These are phyloP conservation scores for Veloboletus limbatus DNA, from an alignment of 1,284 basidiomycete genomes.

Conservation along the genomic window DNA sequence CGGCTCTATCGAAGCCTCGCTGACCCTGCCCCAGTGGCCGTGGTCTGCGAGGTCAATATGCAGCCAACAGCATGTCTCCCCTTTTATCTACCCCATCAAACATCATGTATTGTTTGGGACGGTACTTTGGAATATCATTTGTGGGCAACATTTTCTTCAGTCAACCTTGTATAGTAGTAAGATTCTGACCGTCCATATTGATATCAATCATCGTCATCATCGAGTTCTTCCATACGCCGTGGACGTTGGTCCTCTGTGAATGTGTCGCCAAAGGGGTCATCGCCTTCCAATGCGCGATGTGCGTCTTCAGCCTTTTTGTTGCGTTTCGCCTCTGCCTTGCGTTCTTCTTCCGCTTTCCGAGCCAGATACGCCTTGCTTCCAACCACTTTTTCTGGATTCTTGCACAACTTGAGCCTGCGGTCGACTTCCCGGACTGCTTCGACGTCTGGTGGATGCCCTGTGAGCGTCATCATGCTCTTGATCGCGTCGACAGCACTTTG, in stretches of 20 bases:
- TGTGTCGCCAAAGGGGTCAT: slow-evolving; percentile 67
- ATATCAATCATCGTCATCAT: slow-evolving; percentile 46
- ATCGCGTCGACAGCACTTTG: slow-evolving; percentile 50
- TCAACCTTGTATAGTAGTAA: slow-evolving; percentile 3
- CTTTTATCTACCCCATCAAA: slow-evolving; percentile 20
- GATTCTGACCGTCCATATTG: neutral
- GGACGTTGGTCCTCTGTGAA: slow-evolving; percentile 35
- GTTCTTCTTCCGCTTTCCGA: slow-evolving; percentile 63
- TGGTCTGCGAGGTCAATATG: slow-evolving; percentile 60
- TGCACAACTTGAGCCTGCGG: slow-evolving; percentile 77
- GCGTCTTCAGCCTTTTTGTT: slow-evolving; percentile 59
- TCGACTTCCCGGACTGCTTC: slow-evolving; percentile 86
- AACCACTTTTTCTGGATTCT: slow-evolving; percentile 90
- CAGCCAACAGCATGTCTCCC: slow-evolving; percentile 51
- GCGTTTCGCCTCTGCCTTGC: slow-evolving; percentile 61
- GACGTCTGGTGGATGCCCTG: slow-evolving; percentile 71
- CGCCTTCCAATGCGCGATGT: slow-evolving; percentile 46
- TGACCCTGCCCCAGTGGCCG: slow-evolving; percentile 35
- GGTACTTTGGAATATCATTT: slow-evolving; percentile 3
- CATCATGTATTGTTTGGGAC: slow-evolving; percentile 24
- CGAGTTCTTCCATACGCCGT: slow-evolving; percentile 41
- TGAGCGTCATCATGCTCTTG: slow-evolving; percentile 51
- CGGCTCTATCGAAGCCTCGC: slow-evolving; percentile 70
- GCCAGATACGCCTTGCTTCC: slow-evolving; percentile 78
- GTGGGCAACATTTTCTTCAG: slow-evolving; percentile 26